Evolutionary conservation across 169 alveolate species (phyloP).

Genomic region (Ichthyophthirius multifiliis): DNA sequence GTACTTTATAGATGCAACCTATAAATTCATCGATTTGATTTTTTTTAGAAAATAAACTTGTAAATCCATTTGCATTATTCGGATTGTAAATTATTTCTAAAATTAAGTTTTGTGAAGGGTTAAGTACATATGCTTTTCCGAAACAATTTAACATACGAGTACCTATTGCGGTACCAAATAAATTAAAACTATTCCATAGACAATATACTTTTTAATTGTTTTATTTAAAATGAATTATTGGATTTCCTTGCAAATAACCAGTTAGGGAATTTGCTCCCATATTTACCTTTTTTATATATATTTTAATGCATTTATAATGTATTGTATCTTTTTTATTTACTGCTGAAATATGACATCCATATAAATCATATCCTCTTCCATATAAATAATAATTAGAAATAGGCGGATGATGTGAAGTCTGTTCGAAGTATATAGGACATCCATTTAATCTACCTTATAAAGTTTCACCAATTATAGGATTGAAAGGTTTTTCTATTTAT

Average conservation of each 20-base stretch:
- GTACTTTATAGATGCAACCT: conserved; percentile 35
- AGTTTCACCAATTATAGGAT: conserved; percentile 85
- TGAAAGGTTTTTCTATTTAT: conserved; percentile 71
- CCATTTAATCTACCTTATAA: conserved; percentile 66
- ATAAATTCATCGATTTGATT: conserved; percentile 18
- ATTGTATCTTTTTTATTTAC: no score
- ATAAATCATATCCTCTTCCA: conserved; percentile 50
- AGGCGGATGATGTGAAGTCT: conserved; percentile 79
- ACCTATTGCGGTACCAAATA: conserved; percentile 54
- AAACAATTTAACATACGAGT: conserved; percentile 52
- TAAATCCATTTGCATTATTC: conserved; percentile 26
- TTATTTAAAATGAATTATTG: conserved; percentile 48
- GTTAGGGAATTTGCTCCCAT: conserved; percentile 63
- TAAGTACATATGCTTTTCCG: conserved; percentile 48
- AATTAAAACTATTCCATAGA: conserved; percentile 41
- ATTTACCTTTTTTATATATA: conserved; percentile 26
- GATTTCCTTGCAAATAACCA: conserved; percentile 57
- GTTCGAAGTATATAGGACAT: conserved; percentile 65
- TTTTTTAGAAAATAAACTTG: conserved; percentile 41
- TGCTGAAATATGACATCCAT: conserved; percentile 61
- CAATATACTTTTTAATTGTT: conserved; percentile 13
- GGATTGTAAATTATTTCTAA: conserved; percentile 47
- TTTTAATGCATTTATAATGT: no score
- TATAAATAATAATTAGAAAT: conserved; percentile 56
- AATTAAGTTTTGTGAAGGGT: conserved; percentile 35